Evolutionary conservation across 805 yeast species (phyloP).

Genomic region (Blastobotrys mokoenaii): DNA sequence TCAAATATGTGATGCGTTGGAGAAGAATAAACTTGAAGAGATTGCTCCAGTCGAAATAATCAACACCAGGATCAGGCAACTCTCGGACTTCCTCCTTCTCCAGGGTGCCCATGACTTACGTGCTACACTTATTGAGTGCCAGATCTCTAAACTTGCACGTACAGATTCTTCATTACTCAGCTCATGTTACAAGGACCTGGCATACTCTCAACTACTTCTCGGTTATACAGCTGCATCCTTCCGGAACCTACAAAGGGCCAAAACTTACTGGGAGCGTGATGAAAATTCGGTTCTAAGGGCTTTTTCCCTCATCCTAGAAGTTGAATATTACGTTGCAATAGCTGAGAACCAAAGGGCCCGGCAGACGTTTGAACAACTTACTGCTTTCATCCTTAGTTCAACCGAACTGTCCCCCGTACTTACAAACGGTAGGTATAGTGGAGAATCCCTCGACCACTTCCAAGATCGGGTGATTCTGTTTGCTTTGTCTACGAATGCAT

Average conservation of each 20-base stretch:
- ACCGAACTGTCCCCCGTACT: not conserved
- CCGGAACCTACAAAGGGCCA: constrained; percentile 1
- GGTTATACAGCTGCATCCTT: constrained; percentile 8
- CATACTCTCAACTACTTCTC: constrained; percentile 1
- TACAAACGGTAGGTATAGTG: constrained; percentile 1
- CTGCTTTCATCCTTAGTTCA: not conserved
- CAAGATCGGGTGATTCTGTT: constrained; percentile 4
- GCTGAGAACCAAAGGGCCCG: not conserved
- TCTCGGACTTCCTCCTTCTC: constrained; percentile 1
- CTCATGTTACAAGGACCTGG: not conserved
- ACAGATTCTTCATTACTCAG: not conserved
- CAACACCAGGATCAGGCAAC: not conserved
- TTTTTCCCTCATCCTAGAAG: not conserved
- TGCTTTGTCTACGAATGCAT: constrained; percentile 1
- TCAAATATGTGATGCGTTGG: not conserved
- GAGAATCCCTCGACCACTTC: constrained; percentile 6
- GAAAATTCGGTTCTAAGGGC: not conserved
- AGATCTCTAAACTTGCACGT: not conserved
- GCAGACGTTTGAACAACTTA: not conserved
- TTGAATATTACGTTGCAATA: not conserved
- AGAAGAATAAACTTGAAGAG: not conserved
- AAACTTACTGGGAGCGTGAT: not conserved
- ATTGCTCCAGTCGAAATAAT: not conserved
- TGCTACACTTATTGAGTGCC: not conserved
- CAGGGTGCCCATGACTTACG: constrained; percentile 8